A percentile compares a stretch with the other conserved stretches of the same genome.
Evolutionary conservation across 1,284 basidiomycete species (phyloP).

Genomic region (Vanrija sp.): DNA sequence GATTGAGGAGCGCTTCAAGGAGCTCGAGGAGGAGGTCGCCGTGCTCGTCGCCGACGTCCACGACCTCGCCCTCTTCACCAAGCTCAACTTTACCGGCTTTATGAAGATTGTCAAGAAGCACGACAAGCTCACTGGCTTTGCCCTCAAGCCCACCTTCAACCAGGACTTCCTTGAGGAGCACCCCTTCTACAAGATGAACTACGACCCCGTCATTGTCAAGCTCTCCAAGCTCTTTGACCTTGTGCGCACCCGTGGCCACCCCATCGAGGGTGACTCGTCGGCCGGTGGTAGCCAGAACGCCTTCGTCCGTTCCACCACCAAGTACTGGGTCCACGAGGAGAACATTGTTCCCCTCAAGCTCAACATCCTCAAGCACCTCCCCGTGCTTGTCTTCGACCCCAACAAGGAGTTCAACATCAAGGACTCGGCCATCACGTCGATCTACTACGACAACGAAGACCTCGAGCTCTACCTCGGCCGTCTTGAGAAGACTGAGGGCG

Average conservation of each 20-base stretch:
- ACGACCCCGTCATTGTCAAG: slow-evolving; percentile 88
- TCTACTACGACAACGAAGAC: slow-evolving; percentile 78
- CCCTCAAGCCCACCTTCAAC: slow-evolving; percentile 60
- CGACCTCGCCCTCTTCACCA: slow-evolving; percentile 90
- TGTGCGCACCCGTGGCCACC: slow-evolving; percentile 91
- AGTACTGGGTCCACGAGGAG: slow-evolving; percentile 98
- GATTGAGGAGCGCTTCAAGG: slow-evolving; percentile 82
- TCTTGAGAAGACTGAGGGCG: slow-evolving; percentile 96
- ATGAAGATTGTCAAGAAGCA: slow-evolving; percentile 98
- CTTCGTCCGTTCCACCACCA: slow-evolving; percentile 95
- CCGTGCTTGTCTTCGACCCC: slow-evolving; percentile 91
- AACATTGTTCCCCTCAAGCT: slow-evolving; percentile 95
- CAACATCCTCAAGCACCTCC: slow-evolving; percentile 86
- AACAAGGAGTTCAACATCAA: slow-evolving; percentile 88
- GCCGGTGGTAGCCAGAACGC: slow-evolving; percentile 95
- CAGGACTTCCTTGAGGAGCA: slow-evolving; percentile 90
- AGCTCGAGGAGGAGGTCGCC: slow-evolving; percentile 91
- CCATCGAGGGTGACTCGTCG: slow-evolving; percentile 85
- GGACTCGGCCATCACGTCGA: slow-evolving; percentile 67
- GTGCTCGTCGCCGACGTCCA: slow-evolving; percentile 93
- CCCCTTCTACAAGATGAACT: slow-evolving; percentile 73
- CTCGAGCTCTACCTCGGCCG: slow-evolving; percentile 97
- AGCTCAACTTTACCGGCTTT: slow-evolving; percentile 96
- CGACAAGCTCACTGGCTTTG: slow-evolving; percentile 59
- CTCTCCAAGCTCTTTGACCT: slow-evolving; percentile 93